A percentile compares a stretch with the other conserved stretches of the same genome.
Evolutionary conservation across 1,284 basidiomycete genomes (phyloP).

Genomic region (Exobasidium cylindrosporum): DNA sequence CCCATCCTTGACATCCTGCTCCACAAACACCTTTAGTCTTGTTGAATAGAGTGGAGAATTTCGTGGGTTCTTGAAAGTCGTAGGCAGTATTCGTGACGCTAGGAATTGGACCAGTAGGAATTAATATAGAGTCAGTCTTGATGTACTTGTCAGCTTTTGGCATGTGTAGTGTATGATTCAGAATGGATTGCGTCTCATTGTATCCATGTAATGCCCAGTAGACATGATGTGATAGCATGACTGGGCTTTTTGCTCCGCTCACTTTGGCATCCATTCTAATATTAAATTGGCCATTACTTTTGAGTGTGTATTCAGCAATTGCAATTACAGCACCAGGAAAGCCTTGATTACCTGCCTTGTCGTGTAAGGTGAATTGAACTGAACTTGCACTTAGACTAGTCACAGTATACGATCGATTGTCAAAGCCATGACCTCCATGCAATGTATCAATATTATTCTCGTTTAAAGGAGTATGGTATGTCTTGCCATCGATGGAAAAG

Average conservation of each 20-base stretch:
- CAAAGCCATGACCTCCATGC: slow-evolving; percentile 50
- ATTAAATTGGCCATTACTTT: slow-evolving; percentile 25
- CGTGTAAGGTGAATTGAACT: slow-evolving; percentile 35
- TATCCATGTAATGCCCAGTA: slow-evolving; percentile 51
- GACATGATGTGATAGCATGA: slow-evolving; percentile 49
- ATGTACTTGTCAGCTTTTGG: slow-evolving; percentile 41
- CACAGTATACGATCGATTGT: slow-evolving; percentile 37
- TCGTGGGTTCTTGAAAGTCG: slow-evolving; percentile 33
- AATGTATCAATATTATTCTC: slow-evolving; percentile 37
- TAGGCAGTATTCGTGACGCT: slow-evolving; percentile 30
- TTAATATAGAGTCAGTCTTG: slow-evolving; percentile 29
- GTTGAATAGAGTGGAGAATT: slow-evolving; percentile 36
- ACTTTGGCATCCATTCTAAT: slow-evolving; percentile 36
- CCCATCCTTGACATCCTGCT: slow-evolving; percentile 41
- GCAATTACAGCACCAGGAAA: slow-evolving; percentile 38
- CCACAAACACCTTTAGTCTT: slow-evolving; percentile 39
- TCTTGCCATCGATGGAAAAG: slow-evolving; percentile 36
- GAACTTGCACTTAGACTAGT: slow-evolving; percentile 20
- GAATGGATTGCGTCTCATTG: slow-evolving; percentile 24
- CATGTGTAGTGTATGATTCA: slow-evolving; percentile 42
- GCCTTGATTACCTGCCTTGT: slow-evolving; percentile 48
- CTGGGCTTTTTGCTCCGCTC: slow-evolving; percentile 26
- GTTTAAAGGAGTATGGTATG: slow-evolving; percentile 31
- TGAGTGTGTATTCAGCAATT: slow-evolving; percentile 28
- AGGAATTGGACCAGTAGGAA: slow-evolving; percentile 39